These are phyloP conservation scores for Fusarium palustre DNA, from an alignment of 2,329 filamentous ascomycete species.

Conservation along the genomic window DNA sequence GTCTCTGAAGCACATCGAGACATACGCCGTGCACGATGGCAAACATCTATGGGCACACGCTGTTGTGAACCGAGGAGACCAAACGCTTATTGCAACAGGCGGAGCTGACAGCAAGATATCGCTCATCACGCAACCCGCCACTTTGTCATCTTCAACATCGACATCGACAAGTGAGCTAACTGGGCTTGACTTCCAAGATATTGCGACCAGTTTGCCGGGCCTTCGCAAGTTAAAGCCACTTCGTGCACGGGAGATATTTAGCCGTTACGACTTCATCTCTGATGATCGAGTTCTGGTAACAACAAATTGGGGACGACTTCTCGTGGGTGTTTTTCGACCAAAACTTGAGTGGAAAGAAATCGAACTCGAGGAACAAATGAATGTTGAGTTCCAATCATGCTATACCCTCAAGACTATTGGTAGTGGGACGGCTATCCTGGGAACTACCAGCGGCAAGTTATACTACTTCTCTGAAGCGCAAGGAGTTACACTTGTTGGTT, in stretches of 20 bases:
- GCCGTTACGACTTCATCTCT: conserved; percentile 72
- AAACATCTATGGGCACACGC: conserved; percentile 92
- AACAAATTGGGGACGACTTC: conserved; percentile 70
- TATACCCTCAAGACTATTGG: conserved; percentile 59
- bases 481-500: conserved; percentile 52
- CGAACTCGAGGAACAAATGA: conserved; percentile 49
- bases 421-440: conserved; percentile 58
- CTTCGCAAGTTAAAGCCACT: conserved; percentile 25
- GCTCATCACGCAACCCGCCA: conserved; percentile 52
- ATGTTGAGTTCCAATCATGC: conserved; percentile 58
- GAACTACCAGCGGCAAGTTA: conserved; percentile 61
- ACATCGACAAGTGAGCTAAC: conserved; percentile 16
- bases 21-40: conserved; percentile 76
- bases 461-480: conserved; percentile 56
- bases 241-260: conserved; percentile 61
- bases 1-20: conserved; percentile 64
- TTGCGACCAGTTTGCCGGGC: conserved; percentile 42
- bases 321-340: conserved; percentile 57
- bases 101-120: conserved; percentile 83
- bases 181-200: conserved; percentile 51
- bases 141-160: not conserved
- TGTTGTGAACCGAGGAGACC: conserved; percentile 48
- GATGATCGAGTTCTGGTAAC: conserved; percentile 65
- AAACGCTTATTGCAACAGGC: conserved; percentile 73
- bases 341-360: conserved; percentile 59